Evolutionary conservation across 2,329 filamentous ascomycete species (phyloP).

Genomic region (Talaromyces islandicus): DNA sequence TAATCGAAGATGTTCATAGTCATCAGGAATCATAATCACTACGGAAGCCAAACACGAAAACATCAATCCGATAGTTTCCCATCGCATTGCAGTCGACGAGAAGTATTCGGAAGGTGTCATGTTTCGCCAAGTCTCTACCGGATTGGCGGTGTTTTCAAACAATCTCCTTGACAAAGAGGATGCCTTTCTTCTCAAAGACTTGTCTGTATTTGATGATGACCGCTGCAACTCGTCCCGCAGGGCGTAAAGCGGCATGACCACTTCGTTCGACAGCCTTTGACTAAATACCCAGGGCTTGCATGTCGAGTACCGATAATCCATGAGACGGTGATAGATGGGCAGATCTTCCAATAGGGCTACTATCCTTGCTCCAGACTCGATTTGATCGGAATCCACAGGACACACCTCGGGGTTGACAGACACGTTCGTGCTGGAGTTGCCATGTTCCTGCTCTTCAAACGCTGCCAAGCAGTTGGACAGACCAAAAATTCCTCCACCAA

Average conservation of each 20-base stretch:
- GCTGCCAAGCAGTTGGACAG: conserved; percentile 16
- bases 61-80: conserved; percentile 6
- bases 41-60: conserved; percentile 2
- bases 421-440: not conserved
- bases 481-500: conserved; percentile 14
- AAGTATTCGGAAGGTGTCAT: conserved; percentile 4
- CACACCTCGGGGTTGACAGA: not conserved
- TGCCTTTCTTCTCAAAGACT: not conserved
- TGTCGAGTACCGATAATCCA: conserved; percentile 3
- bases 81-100: not conserved
- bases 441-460: conserved; percentile 11
- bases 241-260: not conserved
- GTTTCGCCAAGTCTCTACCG: not conserved
- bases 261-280: not conserved
- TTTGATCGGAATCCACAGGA: conserved; percentile 3
- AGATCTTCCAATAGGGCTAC: conserved; percentile 5
- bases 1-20: not conserved
- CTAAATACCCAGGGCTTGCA: conserved; percentile 3
- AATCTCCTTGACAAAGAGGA: not conserved
- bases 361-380: conserved; percentile 6
- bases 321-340: conserved; percentile 3
- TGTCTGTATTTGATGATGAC: not conserved
- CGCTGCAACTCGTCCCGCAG: conserved; percentile 5
- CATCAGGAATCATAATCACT: not conserved
- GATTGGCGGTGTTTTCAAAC: not conserved